Percentiles rank a stretch among this genome's conserved stretches.
phyloP scores from a whole-genome alignment of 805 yeast species.

The Jamesozyma jinghongensis region DNA sequence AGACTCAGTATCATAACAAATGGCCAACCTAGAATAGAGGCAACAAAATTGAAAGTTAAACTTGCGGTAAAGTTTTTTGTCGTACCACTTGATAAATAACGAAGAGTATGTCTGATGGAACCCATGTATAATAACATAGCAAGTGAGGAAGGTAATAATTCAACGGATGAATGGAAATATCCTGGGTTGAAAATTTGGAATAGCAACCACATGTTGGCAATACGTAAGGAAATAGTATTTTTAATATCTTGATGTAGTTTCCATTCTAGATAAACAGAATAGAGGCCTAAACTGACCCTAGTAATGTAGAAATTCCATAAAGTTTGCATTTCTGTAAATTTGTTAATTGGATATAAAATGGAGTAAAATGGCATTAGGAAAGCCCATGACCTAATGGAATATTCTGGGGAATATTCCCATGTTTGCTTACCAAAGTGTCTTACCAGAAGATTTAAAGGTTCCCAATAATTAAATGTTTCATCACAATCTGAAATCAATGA shows the following conservation, averaged over 20 bases:
- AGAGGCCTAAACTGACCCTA: slow-evolving; percentile 20
- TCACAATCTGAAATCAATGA: slow-evolving; percentile 83
- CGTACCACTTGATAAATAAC: slow-evolving; percentile 22
- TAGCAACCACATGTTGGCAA: slow-evolving; percentile 55
- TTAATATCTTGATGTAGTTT: slow-evolving; percentile 23
- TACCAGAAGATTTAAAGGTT: slow-evolving; percentile 69
- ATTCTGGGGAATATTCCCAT: slow-evolving; percentile 92
- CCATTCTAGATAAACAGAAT: slow-evolving; percentile 38
- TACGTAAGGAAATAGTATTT: slow-evolving; percentile 14
- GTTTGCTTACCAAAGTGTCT: slow-evolving; percentile 88
- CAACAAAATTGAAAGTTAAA: slow-evolving; percentile 35
- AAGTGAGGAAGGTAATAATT: slow-evolving; percentile 75
- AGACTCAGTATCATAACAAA: slow-evolving; percentile 57
- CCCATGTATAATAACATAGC: slow-evolving; percentile 45
- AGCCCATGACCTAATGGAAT: slow-evolving; percentile 79
- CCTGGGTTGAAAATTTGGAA: slow-evolving; percentile 64
- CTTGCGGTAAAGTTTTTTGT: slow-evolving; percentile 19
- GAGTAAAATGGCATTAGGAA: slow-evolving; percentile 45
- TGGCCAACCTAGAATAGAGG: slow-evolving; percentile 88
- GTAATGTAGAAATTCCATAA: slow-evolving; percentile 19
- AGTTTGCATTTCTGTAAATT: slow-evolving; percentile 23
- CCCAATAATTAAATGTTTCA: slow-evolving; percentile 91
- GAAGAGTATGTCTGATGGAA: slow-evolving; percentile 21
- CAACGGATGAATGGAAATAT: slow-evolving; percentile 79
- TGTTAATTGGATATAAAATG: slow-evolving; percentile 18